These are phyloP conservation scores for Avena atlantica DNA, from an alignment of 176 grass and related monocot species.

Conservation along the genomic window DNA sequence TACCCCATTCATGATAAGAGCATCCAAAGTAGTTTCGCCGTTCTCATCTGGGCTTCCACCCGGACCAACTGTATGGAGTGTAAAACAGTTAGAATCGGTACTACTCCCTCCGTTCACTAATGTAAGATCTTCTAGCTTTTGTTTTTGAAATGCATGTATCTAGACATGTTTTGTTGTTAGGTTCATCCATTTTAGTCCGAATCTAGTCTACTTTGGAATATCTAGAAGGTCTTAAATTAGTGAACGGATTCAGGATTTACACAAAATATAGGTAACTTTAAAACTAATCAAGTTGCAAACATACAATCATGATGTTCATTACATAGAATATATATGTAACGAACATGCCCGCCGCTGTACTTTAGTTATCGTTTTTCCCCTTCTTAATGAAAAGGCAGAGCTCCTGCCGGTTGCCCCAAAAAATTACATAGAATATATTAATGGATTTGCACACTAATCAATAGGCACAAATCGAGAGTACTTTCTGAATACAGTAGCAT, in stretches of 20 bases:
- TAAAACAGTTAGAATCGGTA: conserved; percentile 19
- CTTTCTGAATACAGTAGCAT: not conserved
- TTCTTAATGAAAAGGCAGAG: no score
- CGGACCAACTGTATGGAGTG: conserved; percentile 67
- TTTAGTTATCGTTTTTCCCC: no score
- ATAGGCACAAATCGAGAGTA: not conserved
- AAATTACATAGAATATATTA: not conserved
- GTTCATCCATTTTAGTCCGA: no score
- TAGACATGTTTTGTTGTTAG: no score
- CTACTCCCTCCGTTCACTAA: no score
- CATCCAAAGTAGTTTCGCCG: conserved; percentile 96
- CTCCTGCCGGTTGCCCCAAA: no score
- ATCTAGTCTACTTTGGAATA: no score
- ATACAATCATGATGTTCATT: not conserved
- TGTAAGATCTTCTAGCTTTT: no score
- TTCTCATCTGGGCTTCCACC: conserved; percentile 94
- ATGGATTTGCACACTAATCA: not conserved
- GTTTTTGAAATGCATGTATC: no score
- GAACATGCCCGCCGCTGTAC: no score
- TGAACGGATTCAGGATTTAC: conserved; percentile 10
- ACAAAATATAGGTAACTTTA: not conserved
- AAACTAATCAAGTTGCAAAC: not conserved
- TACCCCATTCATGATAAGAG: conserved; percentile 98
- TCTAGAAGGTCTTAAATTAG: no score
- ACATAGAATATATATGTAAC: not conserved